Evolutionary conservation across 2,329 filamentous ascomycete species (phyloP), one percentile per base, ranked within the genome.

Genomic region (Apiospora aurea): DNA sequence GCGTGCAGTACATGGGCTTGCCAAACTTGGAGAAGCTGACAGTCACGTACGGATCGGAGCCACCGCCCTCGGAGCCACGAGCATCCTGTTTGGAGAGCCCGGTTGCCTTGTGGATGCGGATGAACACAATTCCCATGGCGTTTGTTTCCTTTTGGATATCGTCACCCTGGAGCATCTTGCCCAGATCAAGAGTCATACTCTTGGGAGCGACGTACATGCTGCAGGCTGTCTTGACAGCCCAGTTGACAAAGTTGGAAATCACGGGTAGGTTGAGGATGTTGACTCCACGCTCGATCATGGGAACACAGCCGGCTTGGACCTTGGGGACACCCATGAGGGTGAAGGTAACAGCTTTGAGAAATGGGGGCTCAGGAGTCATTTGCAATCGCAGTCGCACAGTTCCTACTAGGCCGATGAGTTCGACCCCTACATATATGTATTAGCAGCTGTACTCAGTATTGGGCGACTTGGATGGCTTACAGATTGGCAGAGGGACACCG

Each of bases 241-340:
- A 97, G 82, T 98, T 97, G 82, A 98, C 96, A 79, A 99, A 98
- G 78, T 97, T 97, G 18, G 94, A 97, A 77, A 98, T 98, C 49
- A 98, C 82, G 0, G 96, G 96, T 13, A 98, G 85, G 76, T 98
- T 97, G 38, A 98, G 85, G 66, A 98, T 91, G 76, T 98, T 98
- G 73, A 97, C 91, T 2, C 95, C 96, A 75, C 91, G 92, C 80
- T 96, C 91, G n/a, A 98, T 82, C 92, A 98, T 96, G 0, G 96
- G 96, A 18, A 95, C 92, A 79, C 96, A 98, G 1, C 94, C 94
- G 21, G 95, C 96, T 77, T 93, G 89, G 4, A 98, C 92, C 78
- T 97, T 95, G 16, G 96, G 96, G 4, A 96, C 85, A 0, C 96
- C 96, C 93, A 98, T 98, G 3, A 99, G 87, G 0, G 95, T 98